A percentile compares a stretch with the other conserved stretches of the same genome.
phyloP scores from a whole-genome alignment of 2,329 filamentous ascomycete genomes.

The Acephala macrosclerotiorum region DNA sequence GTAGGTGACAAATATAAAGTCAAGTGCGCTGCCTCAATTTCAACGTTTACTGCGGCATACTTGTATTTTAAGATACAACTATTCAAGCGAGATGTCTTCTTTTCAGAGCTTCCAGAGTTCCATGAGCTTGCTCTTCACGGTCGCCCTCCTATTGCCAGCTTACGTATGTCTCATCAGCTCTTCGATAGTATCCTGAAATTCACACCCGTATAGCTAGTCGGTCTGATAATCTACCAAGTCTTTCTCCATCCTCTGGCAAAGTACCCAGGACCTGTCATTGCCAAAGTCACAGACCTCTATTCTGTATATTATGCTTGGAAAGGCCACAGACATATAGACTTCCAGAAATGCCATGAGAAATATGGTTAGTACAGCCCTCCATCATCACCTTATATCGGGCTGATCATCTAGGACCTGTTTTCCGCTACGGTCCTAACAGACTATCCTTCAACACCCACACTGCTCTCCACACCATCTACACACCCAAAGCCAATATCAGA shows the following conservation, averaged over 20 bases:
- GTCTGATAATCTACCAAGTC: constrained; percentile 49
- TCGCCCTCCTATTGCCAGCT: neutral
- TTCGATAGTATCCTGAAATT: neutral
- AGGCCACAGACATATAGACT: constrained; percentile 46
- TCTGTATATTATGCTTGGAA: constrained; percentile 46
- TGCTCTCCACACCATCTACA: constrained; percentile 20
- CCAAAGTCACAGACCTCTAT: constrained; percentile 44
- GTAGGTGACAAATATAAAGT: neutral
- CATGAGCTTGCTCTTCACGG: neutral
- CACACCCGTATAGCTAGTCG: constrained; percentile 10
- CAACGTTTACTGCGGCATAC: neutral
- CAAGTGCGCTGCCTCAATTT: neutral
- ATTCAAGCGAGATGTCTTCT: neutral
- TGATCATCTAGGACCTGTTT: constrained; percentile 58
- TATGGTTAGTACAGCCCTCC: constrained; percentile 42
- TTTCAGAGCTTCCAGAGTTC: neutral
- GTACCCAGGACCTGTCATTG: constrained; percentile 47
- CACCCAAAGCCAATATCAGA: constrained; percentile 18
- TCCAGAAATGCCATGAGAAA: constrained; percentile 45
- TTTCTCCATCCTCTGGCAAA: constrained; percentile 45
- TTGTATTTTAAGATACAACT: neutral
- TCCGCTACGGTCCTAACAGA: constrained; percentile 64
- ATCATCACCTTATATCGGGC: constrained; percentile 10
- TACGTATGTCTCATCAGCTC: neutral
- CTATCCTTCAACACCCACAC: constrained; percentile 20